Evolutionary conservation across 2,329 filamentous ascomycete genomes (phyloP), one percentile per base, ranked within the genome.

Genomic region (Madurella mycetomatis): DNA sequence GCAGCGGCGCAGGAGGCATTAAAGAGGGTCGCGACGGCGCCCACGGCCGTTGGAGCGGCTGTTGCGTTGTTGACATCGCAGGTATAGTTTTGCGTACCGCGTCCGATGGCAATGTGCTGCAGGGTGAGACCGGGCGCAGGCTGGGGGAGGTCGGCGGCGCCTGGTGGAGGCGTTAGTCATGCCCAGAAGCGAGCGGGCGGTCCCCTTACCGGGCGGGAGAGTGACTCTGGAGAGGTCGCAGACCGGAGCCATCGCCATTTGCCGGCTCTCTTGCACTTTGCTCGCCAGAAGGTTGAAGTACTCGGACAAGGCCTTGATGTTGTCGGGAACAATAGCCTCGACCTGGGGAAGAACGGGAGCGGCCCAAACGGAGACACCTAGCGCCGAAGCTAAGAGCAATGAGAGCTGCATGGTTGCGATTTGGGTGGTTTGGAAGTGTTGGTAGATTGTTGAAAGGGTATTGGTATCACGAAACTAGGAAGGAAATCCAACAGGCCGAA

Each of bases 1-100:
- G 87, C 79, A 7, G 87, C 87, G 34, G 92, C 71, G 73, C 92
- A 96, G 62, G 85, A 88, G 55, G 85, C 88, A 72, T 96, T 91
- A 84, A 88, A 96, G 64, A 97, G 88, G 1, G 83, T 85, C 51
- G 92, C 92, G 0, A 90, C 67, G 51, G 92, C 92, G 59, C 92
- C 92, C 47, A 77, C 71, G 16, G 85, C 77, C 9, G 75, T 76
- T 13, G 92, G 92, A 0, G 73, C 73, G 0, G 83, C 80, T 3
- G 80, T 80, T 1, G 81, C 67, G 62, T 87, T 81, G 58, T 72
- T 72, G 51, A 79, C 73, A 55, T 81, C 76, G 77, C 92, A 96
- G 49, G 90, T 95, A 77, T 96, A 97, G 79, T 96, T 96, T 74
- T 96, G 86, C 8, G 88, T 94, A 56, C 92, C 92, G 43, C 90